These are phyloP conservation scores for Nigrospora sphaerica DNA, from an alignment of 2,329 filamentous ascomycete genomes.

Conservation along the genomic window DNA sequence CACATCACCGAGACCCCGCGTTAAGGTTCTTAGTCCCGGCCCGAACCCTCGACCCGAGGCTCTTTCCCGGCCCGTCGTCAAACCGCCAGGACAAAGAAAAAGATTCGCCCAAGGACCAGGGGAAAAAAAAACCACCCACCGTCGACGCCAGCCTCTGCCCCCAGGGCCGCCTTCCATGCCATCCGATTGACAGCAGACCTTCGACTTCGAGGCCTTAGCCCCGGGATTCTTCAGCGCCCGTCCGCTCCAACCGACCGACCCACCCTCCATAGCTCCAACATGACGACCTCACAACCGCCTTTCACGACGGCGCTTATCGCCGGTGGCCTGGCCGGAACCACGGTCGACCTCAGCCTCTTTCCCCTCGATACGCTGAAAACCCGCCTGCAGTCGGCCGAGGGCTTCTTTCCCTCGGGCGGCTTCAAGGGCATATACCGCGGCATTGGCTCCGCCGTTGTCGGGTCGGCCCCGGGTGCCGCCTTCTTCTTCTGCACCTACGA, in stretches of 20 bases:
- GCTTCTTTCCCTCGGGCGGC: constrained; percentile 77
- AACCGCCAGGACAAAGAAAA: no score
- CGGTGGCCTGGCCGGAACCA: constrained; percentile 86
- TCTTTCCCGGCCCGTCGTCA: no score
- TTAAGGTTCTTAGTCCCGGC: no score
- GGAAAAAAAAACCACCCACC: no score
- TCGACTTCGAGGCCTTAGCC: not conserved
- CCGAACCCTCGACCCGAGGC: no score
- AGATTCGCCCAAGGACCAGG: no score
- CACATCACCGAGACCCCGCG: no score
- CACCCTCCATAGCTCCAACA: not conserved
- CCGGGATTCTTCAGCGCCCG: not conserved
- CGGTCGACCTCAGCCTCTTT: constrained; percentile 93
- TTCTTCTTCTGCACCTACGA: constrained; percentile 98
- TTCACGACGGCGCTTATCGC: constrained; percentile 63
- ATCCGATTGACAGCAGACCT: not conserved
- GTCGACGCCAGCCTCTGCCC: no score
- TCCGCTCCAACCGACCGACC: not conserved
- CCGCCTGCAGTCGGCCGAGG: constrained; percentile 75
- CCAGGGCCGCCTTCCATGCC: no score
- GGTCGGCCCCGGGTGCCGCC: constrained; percentile 86
- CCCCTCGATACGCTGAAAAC: constrained; percentile 99
- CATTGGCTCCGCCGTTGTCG: constrained; percentile 81
- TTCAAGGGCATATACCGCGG: constrained; percentile 91
- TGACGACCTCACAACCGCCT: constrained; percentile 24